Percentiles rank a stretch among this genome's conserved stretches.
Evolutionary conservation across 371 early-diverging fungal species (phyloP).

Genomic region (Mitosporidium daphniae): DNA sequence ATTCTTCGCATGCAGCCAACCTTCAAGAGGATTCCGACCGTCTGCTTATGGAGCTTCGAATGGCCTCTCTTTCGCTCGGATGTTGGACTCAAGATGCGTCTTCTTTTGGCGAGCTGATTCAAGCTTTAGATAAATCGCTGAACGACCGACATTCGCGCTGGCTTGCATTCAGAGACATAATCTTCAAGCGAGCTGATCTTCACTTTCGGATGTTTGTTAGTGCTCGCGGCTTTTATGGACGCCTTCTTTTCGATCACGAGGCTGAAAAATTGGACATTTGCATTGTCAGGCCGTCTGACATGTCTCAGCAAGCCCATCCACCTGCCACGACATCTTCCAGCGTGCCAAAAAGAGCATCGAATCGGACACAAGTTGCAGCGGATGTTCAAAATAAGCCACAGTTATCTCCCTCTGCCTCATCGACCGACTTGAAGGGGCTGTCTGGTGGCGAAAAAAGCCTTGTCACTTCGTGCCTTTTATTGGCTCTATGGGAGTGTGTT

Average conservation of each 20-base stretch:
- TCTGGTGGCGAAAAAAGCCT: constrained; percentile 98
- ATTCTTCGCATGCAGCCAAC: no score
- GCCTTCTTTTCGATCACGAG: constrained; percentile 34
- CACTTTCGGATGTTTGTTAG: constrained; percentile 27
- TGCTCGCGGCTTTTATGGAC: constrained; percentile 49
- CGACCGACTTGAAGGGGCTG: constrained; percentile 15
- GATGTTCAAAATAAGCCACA: no score
- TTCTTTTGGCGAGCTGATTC: background rate
- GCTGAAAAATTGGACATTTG: constrained; percentile 21
- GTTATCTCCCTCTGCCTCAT: no score
- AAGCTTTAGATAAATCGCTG: constrained; percentile 13
- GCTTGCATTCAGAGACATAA: constrained; percentile 21
- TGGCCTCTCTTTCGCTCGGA: no score
- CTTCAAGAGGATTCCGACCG: no score
- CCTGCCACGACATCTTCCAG: no score
- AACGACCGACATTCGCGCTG: constrained; percentile 17
- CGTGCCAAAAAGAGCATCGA: no score
- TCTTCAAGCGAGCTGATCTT: constrained; percentile 23
- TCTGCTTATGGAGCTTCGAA: no score
- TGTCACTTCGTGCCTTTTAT: constrained; percentile 66
- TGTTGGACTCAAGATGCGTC: background rate
- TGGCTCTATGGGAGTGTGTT: constrained; percentile 84
- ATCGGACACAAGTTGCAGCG: no score
- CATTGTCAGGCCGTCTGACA: no score
- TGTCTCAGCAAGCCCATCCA: no score